Percentiles rank a stretch among this genome's conserved stretches.
Evolutionary conservation across 2,329 filamentous ascomycete genomes (phyloP).

Genomic region (Amesomyces nigricolor): DNA sequence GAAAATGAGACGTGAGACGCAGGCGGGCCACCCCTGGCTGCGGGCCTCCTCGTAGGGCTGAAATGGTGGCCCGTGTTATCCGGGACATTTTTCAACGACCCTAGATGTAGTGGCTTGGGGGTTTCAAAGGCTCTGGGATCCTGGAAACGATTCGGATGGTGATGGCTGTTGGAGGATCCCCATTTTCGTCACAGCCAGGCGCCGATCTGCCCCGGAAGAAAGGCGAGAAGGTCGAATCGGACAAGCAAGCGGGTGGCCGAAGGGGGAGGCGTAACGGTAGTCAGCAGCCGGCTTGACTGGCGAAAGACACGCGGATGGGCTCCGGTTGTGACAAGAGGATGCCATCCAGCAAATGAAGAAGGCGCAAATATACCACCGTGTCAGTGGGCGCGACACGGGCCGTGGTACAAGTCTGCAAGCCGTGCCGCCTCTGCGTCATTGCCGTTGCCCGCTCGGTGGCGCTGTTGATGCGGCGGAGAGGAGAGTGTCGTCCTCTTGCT

Average conservation of each 20-base stretch:
- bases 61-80: slow-evolving; percentile 17
- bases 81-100: background rate
- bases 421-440: slow-evolving; percentile 2
- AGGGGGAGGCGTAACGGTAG: background rate
- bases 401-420: background rate
- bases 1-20: background rate
- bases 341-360: background rate
- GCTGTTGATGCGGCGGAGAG: background rate
- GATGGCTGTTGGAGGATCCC: background rate
- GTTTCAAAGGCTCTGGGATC: background rate
- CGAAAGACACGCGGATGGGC: background rate
- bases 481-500: background rate
- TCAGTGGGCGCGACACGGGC: background rate
- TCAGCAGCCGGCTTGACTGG: background rate
- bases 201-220: background rate
- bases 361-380: background rate
- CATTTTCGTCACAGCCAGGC: background rate
- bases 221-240: background rate
- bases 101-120: background rate
- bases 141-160: background rate
- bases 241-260: slow-evolving; percentile 1
- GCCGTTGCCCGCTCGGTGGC: background rate
- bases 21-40: slow-evolving; percentile 9
- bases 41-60: slow-evolving; percentile 26
- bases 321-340: background rate